Evolutionary conservation across 768 basidiomycete species (phyloP).

Genomic region (Trametes cinnabarina): DNA sequence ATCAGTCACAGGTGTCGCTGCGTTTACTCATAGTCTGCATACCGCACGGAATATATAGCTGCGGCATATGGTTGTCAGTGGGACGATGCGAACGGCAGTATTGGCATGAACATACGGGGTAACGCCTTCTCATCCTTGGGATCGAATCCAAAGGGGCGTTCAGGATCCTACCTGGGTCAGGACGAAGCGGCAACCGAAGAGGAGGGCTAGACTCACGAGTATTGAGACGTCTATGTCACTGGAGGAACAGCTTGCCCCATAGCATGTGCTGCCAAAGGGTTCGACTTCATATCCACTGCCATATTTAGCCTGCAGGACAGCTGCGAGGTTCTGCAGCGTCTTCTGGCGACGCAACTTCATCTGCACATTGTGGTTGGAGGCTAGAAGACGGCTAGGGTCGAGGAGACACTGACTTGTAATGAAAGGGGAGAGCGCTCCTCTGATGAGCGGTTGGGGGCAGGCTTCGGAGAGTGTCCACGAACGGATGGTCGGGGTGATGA

Average conservation of each 20-base stretch:
- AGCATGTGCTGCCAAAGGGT: constrained; percentile 51
- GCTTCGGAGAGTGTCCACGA: no score
- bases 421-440: no score
- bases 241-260: constrained; percentile 38
- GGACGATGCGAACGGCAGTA: no score
- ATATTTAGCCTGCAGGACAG: not conserved
- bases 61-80: no score
- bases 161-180: constrained; percentile 31
- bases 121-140: constrained; percentile 25
- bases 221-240: constrained; percentile 57
- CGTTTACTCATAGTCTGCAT: no score
- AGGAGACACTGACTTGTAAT: no score
- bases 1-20: no score
- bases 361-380: no score
- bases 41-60: constrained; percentile 36
- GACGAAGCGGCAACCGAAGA: not conserved
- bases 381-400: no score
- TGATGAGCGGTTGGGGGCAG: no score
- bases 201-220: constrained; percentile 38
- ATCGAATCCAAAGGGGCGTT: constrained; percentile 29
- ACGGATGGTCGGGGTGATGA: no score
- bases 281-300: constrained; percentile 32
- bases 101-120: constrained; percentile 29
- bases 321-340: not conserved
- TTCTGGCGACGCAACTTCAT: not conserved